Conservation (phyloP, 2,329 filamentous ascomycete species). For the Colletotrichum sp. region DNA sequence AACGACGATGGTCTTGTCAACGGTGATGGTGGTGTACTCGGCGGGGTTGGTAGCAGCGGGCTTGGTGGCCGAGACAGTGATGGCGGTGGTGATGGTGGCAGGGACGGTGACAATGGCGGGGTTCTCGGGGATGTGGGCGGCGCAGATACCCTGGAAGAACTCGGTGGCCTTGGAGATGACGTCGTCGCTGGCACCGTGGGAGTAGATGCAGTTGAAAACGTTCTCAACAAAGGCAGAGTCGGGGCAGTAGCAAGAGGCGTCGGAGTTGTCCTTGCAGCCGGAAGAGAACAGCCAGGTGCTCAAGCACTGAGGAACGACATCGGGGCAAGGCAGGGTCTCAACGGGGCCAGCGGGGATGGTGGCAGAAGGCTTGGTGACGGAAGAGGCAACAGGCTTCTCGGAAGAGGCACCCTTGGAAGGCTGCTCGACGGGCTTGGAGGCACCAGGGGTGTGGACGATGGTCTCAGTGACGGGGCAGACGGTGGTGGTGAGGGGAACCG, state of each 20-base stretch:
- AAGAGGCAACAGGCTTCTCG: constrained; percentile 23
- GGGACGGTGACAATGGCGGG: constrained; percentile 84
- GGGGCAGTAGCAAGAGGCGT: constrained; percentile 87
- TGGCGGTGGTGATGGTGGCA: constrained; percentile 66
- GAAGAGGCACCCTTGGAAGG: constrained; percentile 19
- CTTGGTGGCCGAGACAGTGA: constrained; percentile 54
- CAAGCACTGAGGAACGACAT: constrained; percentile 83
- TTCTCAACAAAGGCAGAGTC: constrained; percentile 75
- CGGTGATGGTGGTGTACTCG: constrained; percentile 55
- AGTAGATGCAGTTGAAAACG: constrained; percentile 81
- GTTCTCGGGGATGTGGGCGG: constrained; percentile 74
- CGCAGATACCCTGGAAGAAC: constrained; percentile 94
- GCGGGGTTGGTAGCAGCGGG: constrained; percentile 54
- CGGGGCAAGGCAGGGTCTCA: constrained; percentile 63
- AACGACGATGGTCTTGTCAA: constrained; percentile 52
- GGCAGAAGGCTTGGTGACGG: constrained; percentile 28
- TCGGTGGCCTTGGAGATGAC: constrained; percentile 74
- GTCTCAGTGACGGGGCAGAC: constrained; percentile 67
- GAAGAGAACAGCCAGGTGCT: constrained; percentile 82
- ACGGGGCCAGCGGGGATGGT: constrained; percentile 41
- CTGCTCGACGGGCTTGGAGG: constrained; percentile 7
- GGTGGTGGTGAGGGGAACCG: constrained; percentile 63
- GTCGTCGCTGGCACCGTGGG: constrained; percentile 71
- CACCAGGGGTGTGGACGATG: constrained; percentile 41
- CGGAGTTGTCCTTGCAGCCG: constrained; percentile 83